Evolutionary conservation across 83 land plant species (phyloP), one percentile per base, ranked within the genome.

Genomic region (Thuja plicata): DNA sequence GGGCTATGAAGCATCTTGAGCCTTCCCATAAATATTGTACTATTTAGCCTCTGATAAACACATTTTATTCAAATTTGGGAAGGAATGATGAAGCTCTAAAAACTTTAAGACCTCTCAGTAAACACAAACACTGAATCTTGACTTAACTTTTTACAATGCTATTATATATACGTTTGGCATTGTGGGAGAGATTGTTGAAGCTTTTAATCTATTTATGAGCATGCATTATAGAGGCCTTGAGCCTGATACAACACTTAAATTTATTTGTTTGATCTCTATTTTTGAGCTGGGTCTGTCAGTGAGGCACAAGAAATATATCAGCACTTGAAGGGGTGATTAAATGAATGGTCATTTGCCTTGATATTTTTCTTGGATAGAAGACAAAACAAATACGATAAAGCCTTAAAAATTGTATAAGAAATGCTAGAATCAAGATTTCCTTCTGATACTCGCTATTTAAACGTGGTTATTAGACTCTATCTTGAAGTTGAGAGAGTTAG

Each of bases 331-430:
- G 91, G 92, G 37, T 34, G 48, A 0, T 93, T 93, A 32, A 92
- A 93, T 57, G 94, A 95, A 80, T 90, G 95, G 74, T 91, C 98
- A 3, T 96, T 86, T 86, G 91, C 95, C 21, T 95, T 94, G 92
- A 96, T 97, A 95, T 55, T 98, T 88, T 92, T 90, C 82, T 88
- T 97, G 86, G 94, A 97, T 90, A 96, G 92, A 87, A 91, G 88
- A 84, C 71, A 89, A 30, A 97, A 97, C 32, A 88, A 89, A 89
- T 88, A 92, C 24, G 37, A 79, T 55, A 94, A 95, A 88, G 98
- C 98, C 46, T 27, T 79, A 45, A 79, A 41, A 30, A 92, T 94
- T 80, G 94, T 92, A 6, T 54, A 86, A 57, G 89, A 91, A 91
- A 96, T 97, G 96, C 87, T 88, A 73, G 92, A 93, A 81, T 82